These are phyloP conservation scores for Acanthamoeba polyphaga DNA, from an alignment of 208 protist genomes.

Conservation along the genomic window DNA sequence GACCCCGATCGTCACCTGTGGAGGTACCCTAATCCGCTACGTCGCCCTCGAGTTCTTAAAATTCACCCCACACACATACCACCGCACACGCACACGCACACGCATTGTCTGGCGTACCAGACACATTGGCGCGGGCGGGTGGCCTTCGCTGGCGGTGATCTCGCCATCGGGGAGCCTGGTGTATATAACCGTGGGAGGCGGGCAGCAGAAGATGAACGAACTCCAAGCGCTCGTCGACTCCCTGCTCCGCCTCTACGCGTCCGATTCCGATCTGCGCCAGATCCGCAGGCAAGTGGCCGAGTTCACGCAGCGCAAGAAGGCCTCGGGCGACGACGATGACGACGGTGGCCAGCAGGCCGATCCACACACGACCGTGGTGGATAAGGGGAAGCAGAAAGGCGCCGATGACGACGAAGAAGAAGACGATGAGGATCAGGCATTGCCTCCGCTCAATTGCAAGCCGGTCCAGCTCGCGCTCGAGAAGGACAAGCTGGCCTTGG, in stretches of 20 bases:
- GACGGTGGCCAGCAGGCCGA: background rate
- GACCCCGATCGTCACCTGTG: background rate
- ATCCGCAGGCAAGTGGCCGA: background rate
- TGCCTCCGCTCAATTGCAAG: background rate
- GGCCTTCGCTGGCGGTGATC: background rate
- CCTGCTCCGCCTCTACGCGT: background rate
- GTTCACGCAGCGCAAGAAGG: background rate
- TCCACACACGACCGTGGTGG: background rate
- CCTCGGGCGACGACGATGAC: background rate
- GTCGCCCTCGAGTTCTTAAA: background rate
- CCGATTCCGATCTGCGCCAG: background rate
- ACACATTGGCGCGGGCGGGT: background rate
- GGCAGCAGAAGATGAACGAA: background rate
- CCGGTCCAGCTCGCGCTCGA: background rate
- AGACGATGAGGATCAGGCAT: background rate
- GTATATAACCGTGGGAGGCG: background rate
- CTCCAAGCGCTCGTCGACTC: background rate
- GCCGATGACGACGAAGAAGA: background rate
- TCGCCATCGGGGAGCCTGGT: background rate
- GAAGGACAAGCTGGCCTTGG: constrained; percentile 4
- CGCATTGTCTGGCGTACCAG: background rate
- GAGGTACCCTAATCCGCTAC: background rate
- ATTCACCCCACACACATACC: background rate
- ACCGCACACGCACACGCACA: background rate
- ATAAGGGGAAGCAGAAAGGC: background rate